Percentiles rank a stretch among this genome's conserved stretches.
phyloP scores from a whole-genome alignment of 2,329 filamentous ascomycete genomes.

The Sarocladiaceae sp. region DNA sequence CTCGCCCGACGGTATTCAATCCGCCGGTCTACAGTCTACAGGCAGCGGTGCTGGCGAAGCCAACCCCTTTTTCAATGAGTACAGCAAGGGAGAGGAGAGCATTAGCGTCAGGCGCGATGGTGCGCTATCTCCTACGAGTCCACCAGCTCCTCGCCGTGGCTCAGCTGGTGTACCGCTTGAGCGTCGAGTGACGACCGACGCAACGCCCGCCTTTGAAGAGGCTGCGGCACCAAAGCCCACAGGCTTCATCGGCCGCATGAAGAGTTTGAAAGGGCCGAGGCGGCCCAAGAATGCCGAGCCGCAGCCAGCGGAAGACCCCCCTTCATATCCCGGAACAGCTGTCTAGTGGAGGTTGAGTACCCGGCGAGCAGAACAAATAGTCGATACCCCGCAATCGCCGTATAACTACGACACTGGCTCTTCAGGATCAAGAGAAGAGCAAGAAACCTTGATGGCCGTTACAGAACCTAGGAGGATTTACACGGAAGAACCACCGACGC shows the following conservation, averaged over 20 bases:
- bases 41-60: constrained; percentile 28
- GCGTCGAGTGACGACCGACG: constrained; percentile 61
- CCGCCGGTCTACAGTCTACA: constrained; percentile 18
- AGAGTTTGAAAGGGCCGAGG: constrained; percentile 72
- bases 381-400: neutral
- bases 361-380: constrained; percentile 3
- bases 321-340: constrained; percentile 30
- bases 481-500: neutral
- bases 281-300: constrained; percentile 31
- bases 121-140: constrained; percentile 50
- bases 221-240: constrained; percentile 40
- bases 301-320: constrained; percentile 13
- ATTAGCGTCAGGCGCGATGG: constrained; percentile 40
- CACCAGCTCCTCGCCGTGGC: constrained; percentile 38
- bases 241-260: constrained; percentile 74
- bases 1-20: constrained; percentile 33
- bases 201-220: constrained; percentile 29
- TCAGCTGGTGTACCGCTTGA: constrained; percentile 47
- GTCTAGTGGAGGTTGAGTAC: constrained; percentile 26
- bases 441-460: neutral
- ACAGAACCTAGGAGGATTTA: neutral
- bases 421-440: neutral
- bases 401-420: neutral
- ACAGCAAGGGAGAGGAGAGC: constrained; percentile 52
- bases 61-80: constrained; percentile 85